Percentiles rank a stretch among this genome's conserved stretches.
These are phyloP conservation scores for Meripilus lineatus DNA, from an alignment of 1,284 basidiomycete species.

Conservation along the genomic window DNA sequence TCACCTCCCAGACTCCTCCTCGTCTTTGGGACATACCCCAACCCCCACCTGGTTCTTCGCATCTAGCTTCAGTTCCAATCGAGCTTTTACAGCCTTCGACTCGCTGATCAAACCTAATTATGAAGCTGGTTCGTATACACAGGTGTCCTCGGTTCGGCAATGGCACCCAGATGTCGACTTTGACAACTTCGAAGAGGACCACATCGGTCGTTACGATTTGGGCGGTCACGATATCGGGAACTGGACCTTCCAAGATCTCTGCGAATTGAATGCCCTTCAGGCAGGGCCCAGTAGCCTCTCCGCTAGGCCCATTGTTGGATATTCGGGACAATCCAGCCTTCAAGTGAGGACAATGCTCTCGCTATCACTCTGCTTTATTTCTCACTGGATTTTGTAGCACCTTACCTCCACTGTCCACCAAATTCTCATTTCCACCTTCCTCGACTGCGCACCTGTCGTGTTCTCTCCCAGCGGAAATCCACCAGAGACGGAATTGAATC, in stretches of 20 bases:
- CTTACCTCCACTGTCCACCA: conserved; percentile 61
- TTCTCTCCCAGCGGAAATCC: conserved; percentile 61
- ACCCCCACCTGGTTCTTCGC: conserved; percentile 49
- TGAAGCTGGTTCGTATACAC: not conserved
- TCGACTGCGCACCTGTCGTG: conserved; percentile 80
- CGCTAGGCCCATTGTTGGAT: conserved; percentile 16
- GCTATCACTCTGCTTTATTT: no score
- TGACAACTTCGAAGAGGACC: conserved; percentile 22
- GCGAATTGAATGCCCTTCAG: not conserved
- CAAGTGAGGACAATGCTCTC: not conserved
- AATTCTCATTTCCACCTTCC: conserved; percentile 74
- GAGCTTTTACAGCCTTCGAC: conserved; percentile 47
- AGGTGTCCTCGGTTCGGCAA: not conserved
- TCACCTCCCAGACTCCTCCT: not conserved
- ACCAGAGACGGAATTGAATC: conserved; percentile 56
- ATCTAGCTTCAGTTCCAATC: conserved; percentile 42
- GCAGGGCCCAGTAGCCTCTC: no score
- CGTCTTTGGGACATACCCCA: conserved; percentile 6
- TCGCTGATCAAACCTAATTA: conserved; percentile 28
- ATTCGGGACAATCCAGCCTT: conserved; percentile 6
- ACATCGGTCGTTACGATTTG: conserved; percentile 16
- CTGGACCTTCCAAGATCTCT: conserved; percentile 39
- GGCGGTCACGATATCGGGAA: conserved; percentile 16
- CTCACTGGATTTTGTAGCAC: conserved; percentile 25
- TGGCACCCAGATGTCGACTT: conserved; percentile 19